A percentile compares a stretch with the other conserved stretches of the same genome.
phyloP scores from a whole-genome alignment of 352 stramenopile genomes.

The Thalassiosira oceanica region DNA sequence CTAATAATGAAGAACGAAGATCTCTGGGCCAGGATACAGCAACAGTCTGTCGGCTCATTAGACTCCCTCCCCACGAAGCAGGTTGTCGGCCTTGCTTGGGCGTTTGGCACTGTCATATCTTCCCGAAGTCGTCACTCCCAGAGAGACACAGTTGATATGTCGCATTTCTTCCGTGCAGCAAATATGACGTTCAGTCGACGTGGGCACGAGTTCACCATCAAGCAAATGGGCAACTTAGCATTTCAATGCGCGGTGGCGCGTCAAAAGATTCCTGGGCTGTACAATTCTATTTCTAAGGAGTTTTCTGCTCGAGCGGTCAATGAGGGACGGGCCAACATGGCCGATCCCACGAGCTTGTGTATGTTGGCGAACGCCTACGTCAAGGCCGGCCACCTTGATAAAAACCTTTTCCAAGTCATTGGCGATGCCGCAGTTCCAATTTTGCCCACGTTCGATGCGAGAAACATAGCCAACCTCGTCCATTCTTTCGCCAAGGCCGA shows the following conservation, averaged over 20 bases:
- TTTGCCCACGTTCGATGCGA: constrained; percentile 3
- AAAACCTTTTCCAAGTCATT: neutral
- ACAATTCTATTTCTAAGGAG: constrained; percentile 7
- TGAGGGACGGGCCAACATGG: neutral
- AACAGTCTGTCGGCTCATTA: too few species aligned
- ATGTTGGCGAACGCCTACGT: constrained; percentile 22
- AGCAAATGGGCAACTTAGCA: constrained; percentile 30
- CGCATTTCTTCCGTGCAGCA: constrained; percentile 16
- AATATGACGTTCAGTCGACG: constrained; percentile 8
- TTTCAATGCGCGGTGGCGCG: constrained; percentile 36
- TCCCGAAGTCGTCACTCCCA: too few species aligned
- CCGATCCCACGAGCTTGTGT: constrained; percentile 19
- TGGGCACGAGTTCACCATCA: constrained; percentile 13
- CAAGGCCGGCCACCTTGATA: constrained; percentile 1
- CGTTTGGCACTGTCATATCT: too few species aligned
- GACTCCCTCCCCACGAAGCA: too few species aligned
- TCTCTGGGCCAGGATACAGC: too few species aligned
- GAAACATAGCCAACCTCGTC: constrained; percentile 10
- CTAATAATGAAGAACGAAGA: too few species aligned
- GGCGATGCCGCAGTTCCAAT: neutral
- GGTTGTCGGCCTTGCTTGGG: too few species aligned
- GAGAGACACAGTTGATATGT: constrained; percentile 27
- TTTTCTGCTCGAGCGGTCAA: too few species aligned
- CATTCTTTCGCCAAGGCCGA: constrained; percentile 4
- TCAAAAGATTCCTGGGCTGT: constrained; percentile 3